Evolutionary conservation across 2,329 filamentous ascomycete genomes (phyloP).

Genomic region (Colletotrichum australisinense): DNA sequence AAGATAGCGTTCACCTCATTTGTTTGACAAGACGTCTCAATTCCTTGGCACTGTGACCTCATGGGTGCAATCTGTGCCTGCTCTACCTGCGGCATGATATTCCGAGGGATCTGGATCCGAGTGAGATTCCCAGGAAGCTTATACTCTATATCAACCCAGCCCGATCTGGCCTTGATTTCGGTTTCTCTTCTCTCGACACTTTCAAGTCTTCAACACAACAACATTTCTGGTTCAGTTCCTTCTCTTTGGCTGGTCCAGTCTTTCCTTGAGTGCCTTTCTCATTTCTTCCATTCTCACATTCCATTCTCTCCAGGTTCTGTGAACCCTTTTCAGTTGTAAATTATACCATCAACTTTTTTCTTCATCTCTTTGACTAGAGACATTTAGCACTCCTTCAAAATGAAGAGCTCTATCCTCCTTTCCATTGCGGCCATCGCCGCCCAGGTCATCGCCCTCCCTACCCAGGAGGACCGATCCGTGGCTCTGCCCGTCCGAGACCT

Average conservation of each 20-base stretch:
- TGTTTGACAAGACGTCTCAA: slow-evolving; percentile 34
- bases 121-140: slow-evolving; percentile 9
- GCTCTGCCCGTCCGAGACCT: slow-evolving; percentile 14
- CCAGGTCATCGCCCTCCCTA: slow-evolving; percentile 33
- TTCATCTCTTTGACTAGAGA: not conserved
- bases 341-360: not conserved
- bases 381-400: slow-evolving; percentile 16
- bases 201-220: slow-evolving; percentile 9
- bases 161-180: not conserved
- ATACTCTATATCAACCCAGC: slow-evolving; percentile 33
- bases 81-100: not conserved
- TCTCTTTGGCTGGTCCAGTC: slow-evolving; percentile 34
- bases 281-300: slow-evolving; percentile 1
- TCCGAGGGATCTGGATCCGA: slow-evolving; percentile 21
- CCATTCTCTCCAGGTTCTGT: slow-evolving; percentile 33
- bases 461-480: slow-evolving; percentile 22
- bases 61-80: slow-evolving; percentile 10
- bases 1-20: slow-evolving; percentile 24
- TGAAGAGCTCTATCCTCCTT: slow-evolving; percentile 35
- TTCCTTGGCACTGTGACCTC: slow-evolving; percentile 32
- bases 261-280: slow-evolving; percentile 20
- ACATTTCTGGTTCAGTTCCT: slow-evolving; percentile 27
- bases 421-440: slow-evolving; percentile 35
- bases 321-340: slow-evolving; percentile 12
- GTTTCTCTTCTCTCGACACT: slow-evolving; percentile 16